phyloP scores from a whole-genome alignment of 345 rosid species.

The Geranium rotundifolium region DNA sequence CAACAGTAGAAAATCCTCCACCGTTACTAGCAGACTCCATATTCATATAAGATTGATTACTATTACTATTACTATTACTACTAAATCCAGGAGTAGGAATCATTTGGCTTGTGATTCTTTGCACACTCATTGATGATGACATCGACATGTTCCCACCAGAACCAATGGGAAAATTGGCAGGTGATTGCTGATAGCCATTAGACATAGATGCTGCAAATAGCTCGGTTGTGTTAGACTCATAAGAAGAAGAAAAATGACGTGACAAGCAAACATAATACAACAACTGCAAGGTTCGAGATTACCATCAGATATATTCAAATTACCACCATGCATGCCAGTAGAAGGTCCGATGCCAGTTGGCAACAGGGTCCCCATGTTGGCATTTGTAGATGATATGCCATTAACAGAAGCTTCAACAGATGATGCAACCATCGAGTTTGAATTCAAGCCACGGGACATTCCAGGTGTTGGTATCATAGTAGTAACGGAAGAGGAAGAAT shows the following conservation, averaged over 20 bases:
- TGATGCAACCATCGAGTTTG: constrained; percentile 40
- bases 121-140: constrained; percentile 39
- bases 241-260: constrained; percentile 7
- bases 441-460: constrained; percentile 46
- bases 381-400: constrained; percentile 33
- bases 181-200: constrained; percentile 58
- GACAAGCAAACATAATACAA: constrained; percentile 7
- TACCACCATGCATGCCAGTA: constrained; percentile 35
- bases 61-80: constrained; percentile 25
- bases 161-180: constrained; percentile 49
- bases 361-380: constrained; percentile 38
- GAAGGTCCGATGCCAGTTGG: constrained; percentile 20
- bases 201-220: constrained; percentile 44
- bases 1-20: constrained; percentile 60
- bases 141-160: constrained; percentile 54
- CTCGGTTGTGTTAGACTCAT: constrained; percentile 2
- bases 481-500: constrained; percentile 50
- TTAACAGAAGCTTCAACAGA: constrained; percentile 49
- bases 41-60: constrained; percentile 47
- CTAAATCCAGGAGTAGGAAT: constrained; percentile 92
- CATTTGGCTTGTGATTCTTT: constrained; percentile 68
- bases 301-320: constrained; percentile 40
- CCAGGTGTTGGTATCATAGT: constrained; percentile 97
- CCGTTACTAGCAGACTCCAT: constrained; percentile 51
- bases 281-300: constrained; percentile 11